Evolutionary conservation across 2,329 filamentous ascomycete genomes (phyloP).

Genomic region (Diaporthe destruens): DNA sequence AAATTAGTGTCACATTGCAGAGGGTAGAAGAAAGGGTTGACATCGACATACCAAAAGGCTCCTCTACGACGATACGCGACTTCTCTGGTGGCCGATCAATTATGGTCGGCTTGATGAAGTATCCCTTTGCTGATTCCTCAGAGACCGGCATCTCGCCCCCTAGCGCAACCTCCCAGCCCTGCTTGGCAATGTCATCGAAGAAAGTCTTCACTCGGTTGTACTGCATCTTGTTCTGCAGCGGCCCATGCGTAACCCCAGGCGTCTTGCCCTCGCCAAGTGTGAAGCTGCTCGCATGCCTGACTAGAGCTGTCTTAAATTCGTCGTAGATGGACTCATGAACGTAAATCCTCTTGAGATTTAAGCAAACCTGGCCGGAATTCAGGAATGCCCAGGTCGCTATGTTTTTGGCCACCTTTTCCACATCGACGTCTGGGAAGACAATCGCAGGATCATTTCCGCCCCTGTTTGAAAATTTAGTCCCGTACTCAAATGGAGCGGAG

Average conservation of each 20-base stretch:
- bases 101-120: constrained; percentile 69
- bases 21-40: neutral
- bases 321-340: constrained; percentile 66
- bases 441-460: constrained; percentile 64
- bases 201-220: constrained; percentile 47
- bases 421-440: constrained; percentile 59
- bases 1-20: constrained; percentile 9
- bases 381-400: constrained; percentile 67
- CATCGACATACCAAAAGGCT: constrained; percentile 57
- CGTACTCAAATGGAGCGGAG: too few relatives aligned
- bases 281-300: constrained; percentile 56
- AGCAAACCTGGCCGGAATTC: constrained; percentile 69
- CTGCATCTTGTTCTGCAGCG: constrained; percentile 72
- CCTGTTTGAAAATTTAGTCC: neutral
- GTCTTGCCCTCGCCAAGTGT: constrained; percentile 46
- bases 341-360: constrained; percentile 66
- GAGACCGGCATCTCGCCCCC: constrained; percentile 52
- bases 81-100: constrained; percentile 70
- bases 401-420: constrained; percentile 44
- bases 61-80: constrained; percentile 67
- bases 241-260: constrained; percentile 56
- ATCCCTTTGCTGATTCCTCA: constrained; percentile 55
- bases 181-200: constrained; percentile 35
- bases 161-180: constrained; percentile 60
- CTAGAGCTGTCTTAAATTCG: constrained; percentile 60